Percentiles rank a stretch among this genome's conserved stretches.
phyloP scores from a whole-genome alignment of 2,329 filamentous ascomycete species.

The Xylariaceae sp. region DNA sequence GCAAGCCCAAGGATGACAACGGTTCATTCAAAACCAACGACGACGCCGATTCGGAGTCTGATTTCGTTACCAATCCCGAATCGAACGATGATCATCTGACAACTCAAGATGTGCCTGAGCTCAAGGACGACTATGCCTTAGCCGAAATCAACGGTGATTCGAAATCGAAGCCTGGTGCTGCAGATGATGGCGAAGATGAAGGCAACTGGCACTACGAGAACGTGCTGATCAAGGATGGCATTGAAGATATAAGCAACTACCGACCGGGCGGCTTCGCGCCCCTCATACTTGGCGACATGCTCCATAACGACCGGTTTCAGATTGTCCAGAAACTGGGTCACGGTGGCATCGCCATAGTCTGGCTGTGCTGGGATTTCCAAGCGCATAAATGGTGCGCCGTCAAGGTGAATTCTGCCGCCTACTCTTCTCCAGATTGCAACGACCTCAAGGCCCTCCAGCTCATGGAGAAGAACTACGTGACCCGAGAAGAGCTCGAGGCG shows the following conservation, averaged over 20 bases:
- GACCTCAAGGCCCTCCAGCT: conserved; percentile 6
- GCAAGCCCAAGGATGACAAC: no score
- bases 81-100: no score
- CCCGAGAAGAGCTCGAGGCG: neutral
- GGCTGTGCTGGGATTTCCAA: conserved; percentile 18
- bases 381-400: conserved; percentile 17
- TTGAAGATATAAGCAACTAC: neutral
- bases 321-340: conserved; percentile 17
- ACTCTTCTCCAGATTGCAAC: conserved; percentile 5
- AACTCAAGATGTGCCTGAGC: neutral
- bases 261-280: neutral
- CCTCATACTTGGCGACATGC: neutral
- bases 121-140: neutral
- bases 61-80: no score
- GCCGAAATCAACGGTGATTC: neutral
- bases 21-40: no score
- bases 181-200: neutral
- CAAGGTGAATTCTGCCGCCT: conserved; percentile 11
- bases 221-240: neutral
- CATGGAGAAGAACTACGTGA: neutral
- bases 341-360: conserved; percentile 17
- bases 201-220: neutral
- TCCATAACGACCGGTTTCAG: conserved; percentile 9
- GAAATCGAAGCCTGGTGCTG: neutral
- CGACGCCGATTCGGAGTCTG: no score